These are phyloP conservation scores for Bjerkandera adusta DNA, from an alignment of 1,284 basidiomycete species.

Conservation along the genomic window DNA sequence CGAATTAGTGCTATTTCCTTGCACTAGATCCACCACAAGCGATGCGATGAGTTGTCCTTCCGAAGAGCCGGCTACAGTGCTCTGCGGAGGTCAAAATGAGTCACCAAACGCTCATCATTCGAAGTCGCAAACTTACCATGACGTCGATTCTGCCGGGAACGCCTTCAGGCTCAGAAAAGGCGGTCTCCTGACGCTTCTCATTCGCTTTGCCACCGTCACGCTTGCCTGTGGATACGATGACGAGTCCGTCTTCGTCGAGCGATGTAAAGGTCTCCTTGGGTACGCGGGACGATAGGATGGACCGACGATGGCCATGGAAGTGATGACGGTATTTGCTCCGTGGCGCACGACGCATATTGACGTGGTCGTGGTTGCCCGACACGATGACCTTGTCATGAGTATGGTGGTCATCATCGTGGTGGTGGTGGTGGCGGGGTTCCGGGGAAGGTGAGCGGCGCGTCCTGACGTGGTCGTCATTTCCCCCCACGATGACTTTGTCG, in stretches of 20 bases:
- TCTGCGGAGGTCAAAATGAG: conserved; percentile 23
- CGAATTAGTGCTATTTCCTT: conserved; percentile 19
- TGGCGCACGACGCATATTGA: conserved; percentile 11
- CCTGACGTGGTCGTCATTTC: conserved; percentile 25
- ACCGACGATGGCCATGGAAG: conserved; percentile 9
- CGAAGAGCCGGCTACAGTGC: conserved; percentile 27
- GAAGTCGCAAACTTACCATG: conserved; percentile 42
- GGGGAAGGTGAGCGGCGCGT: conserved; percentile 11
- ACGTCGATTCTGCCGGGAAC: conserved; percentile 47
- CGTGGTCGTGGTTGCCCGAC: conserved; percentile 24
- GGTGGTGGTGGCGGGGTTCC: conserved; percentile 14
- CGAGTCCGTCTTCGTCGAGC: conserved; percentile 5
- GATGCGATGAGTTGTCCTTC: conserved; percentile 42
- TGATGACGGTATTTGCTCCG: conserved; percentile 16
- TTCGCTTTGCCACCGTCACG: conserved; percentile 12
- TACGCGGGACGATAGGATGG: conserved; percentile 6
- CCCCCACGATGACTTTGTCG: conserved; percentile 23
- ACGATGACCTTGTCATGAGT: conserved; percentile 20
- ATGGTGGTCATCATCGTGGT: no score
- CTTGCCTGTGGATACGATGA: conserved; percentile 11
- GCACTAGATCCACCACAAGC: conserved; percentile 38
- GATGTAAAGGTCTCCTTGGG: conserved; percentile 1
- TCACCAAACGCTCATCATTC: not conserved
- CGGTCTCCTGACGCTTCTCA: conserved; percentile 2
- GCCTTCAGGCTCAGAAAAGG: conserved; percentile 18